phyloP scores from a whole-genome alignment of 2,329 filamentous ascomycete species.

The Penicillium capsulatum region DNA sequence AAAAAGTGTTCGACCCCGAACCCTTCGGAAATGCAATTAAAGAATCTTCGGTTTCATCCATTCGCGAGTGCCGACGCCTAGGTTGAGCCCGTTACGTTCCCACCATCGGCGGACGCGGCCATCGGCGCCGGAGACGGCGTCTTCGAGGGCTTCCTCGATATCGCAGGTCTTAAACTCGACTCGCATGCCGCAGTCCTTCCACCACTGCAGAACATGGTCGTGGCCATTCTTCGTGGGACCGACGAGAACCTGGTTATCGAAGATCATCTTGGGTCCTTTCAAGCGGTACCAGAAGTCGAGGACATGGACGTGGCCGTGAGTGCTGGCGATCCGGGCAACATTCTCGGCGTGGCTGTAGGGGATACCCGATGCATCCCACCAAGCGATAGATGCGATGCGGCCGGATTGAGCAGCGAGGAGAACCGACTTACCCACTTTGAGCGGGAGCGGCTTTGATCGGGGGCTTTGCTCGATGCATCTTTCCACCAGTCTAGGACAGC shows the following conservation, averaged over 20 bases:
- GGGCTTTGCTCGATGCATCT: constrained; percentile 58
- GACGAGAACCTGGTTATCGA: constrained; percentile 77
- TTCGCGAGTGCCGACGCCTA: constrained; percentile 77
- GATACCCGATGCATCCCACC: constrained; percentile 83
- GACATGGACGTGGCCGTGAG: constrained; percentile 78
- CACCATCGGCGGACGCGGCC: constrained; percentile 78
- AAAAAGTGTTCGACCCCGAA: constrained; percentile 3
- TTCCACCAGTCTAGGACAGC: constrained; percentile 92
- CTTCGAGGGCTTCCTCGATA: constrained; percentile 90
- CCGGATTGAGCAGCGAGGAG: constrained; percentile 80
- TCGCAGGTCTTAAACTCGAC: constrained; percentile 95
- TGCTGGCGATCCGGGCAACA: constrained; percentile 77
- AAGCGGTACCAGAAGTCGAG: constrained; percentile 76
- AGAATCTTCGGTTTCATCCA: constrained; percentile 82
- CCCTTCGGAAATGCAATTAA: constrained; percentile 33
- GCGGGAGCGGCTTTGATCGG: constrained; percentile 49
- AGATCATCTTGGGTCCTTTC: constrained; percentile 72
- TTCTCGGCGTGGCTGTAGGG: constrained; percentile 74
- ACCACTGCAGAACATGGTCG: constrained; percentile 84
- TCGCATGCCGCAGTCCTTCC: constrained; percentile 66
- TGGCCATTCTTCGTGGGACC: constrained; percentile 85
- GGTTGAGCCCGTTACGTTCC: constrained; percentile 75
- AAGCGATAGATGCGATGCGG: constrained; percentile 69
- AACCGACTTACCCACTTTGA: constrained; percentile 81
- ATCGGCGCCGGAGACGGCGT: constrained; percentile 68